Conservation (phyloP, 2,329 filamentous ascomycete genomes). For the Byssoonygena ceratinophila region DNA sequence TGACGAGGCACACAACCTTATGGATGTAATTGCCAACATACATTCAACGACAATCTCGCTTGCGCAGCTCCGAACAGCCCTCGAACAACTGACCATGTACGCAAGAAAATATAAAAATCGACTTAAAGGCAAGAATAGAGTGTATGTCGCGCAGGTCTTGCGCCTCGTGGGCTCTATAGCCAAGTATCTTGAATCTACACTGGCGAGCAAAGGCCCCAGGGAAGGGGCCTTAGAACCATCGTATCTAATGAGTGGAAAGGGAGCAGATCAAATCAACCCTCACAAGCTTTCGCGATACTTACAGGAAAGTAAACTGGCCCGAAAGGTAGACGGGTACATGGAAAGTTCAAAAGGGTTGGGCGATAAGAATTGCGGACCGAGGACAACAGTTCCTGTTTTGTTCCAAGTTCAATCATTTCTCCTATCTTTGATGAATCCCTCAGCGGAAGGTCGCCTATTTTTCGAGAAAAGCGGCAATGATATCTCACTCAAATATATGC, state of each 20-base stretch:
- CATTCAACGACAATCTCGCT: slow-evolving; percentile 69
- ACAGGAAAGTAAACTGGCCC: slow-evolving; percentile 80
- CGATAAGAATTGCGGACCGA: slow-evolving; percentile 15
- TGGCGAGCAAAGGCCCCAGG: slow-evolving; percentile 30
- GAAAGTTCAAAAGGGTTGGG: slow-evolving; percentile 43
- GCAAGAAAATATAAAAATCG: slow-evolving; percentile 78
- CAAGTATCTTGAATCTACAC: slow-evolving; percentile 52
- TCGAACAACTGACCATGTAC: slow-evolving; percentile 68
- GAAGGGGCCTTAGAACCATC: slow-evolving; percentile 62
- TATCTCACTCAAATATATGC: slow-evolving; percentile 65
- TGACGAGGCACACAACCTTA: slow-evolving; percentile 94
- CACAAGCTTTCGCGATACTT: slow-evolving; percentile 81
- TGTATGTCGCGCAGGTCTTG: slow-evolving; percentile 80
- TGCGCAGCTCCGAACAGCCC: slow-evolving; percentile 59
- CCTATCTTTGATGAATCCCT: slow-evolving; percentile 73
- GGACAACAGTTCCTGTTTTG: slow-evolving; percentile 42
- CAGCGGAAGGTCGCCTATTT: slow-evolving; percentile 54
- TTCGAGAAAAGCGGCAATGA: slow-evolving; percentile 39
- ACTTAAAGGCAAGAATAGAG: slow-evolving; percentile 79
- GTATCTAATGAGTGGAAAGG: slow-evolving; percentile 67
- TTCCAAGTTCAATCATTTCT: slow-evolving; percentile 61
- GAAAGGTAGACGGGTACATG: slow-evolving; percentile 87
- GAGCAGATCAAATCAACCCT: slow-evolving; percentile 89
- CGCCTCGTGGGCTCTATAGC: slow-evolving; percentile 70
- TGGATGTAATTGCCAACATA: slow-evolving; percentile 84